Evolutionary conservation across 2,329 filamentous ascomycete genomes (phyloP).

Genomic region (Claviceps sp.): DNA sequence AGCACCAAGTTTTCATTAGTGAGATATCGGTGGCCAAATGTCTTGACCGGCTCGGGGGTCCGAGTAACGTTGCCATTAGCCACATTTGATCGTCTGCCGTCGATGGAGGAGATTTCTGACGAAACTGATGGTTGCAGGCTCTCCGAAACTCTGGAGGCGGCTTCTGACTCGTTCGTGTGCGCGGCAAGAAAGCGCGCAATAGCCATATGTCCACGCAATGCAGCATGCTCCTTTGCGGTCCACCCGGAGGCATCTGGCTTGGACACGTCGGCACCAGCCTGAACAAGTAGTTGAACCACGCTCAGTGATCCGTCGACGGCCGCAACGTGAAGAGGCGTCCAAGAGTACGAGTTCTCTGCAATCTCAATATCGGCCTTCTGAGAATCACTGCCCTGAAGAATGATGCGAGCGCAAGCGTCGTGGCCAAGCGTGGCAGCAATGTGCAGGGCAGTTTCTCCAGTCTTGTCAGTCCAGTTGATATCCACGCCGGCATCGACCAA

Average conservation of each 20-base stretch:
- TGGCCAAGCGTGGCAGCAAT: slow-evolving; percentile 84
- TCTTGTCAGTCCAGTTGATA: slow-evolving; percentile 83
- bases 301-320: slow-evolving; percentile 74
- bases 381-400: slow-evolving; percentile 55
- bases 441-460: slow-evolving; percentile 83
- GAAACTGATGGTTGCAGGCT: slow-evolving; percentile 11
- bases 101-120: slow-evolving; percentile 46
- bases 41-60: slow-evolving; percentile 69
- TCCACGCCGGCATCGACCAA: slow-evolving; percentile 83
- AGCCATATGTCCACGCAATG: slow-evolving; percentile 72
- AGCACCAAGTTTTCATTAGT: slow-evolving; percentile 79
- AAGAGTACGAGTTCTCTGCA: slow-evolving; percentile 71
- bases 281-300: slow-evolving; percentile 64
- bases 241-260: slow-evolving; percentile 77
- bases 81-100: slow-evolving; percentile 42
- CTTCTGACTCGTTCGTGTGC: slow-evolving; percentile 25
- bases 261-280: slow-evolving; percentile 63
- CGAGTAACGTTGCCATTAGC: slow-evolving; percentile 29
- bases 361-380: slow-evolving; percentile 69
- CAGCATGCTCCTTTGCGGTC: slow-evolving; percentile 88
- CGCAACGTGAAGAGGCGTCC: slow-evolving; percentile 91
- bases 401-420: slow-evolving; percentile 60
- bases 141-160: slow-evolving; percentile 11
- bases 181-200: slow-evolving; percentile 59
- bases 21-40: slow-evolving; percentile 90